Evolutionary conservation across 1,139 yeast genomes (phyloP).

Genomic region (Debaryomyces singareniensis): DNA sequence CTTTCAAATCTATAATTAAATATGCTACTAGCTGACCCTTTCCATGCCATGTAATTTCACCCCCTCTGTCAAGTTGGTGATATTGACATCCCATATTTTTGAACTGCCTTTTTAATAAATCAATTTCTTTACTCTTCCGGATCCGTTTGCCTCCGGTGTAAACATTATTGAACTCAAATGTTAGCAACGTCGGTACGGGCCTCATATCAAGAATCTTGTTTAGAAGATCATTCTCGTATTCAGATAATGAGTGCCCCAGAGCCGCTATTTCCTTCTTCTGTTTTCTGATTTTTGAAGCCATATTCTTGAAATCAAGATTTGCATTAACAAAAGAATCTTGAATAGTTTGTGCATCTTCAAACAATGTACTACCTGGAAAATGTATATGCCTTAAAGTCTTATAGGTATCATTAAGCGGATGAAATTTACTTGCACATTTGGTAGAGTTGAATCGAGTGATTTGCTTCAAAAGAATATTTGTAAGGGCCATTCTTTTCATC

Average conservation of each 20-base stretch:
- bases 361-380: conserved; percentile 49
- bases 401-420: conserved; percentile 28
- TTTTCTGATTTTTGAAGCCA: conserved; percentile 41
- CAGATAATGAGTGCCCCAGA: conserved; percentile 37
- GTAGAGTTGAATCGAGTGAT: conserved; percentile 6
- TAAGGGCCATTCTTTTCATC: too few relatives aligned
- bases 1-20: conserved; percentile 67
- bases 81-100: conserved; percentile 39
- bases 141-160: conserved; percentile 89
- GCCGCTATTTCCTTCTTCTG: conserved; percentile 29
- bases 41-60: conserved; percentile 95
- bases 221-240: conserved; percentile 41
- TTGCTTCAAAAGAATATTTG: neutral
- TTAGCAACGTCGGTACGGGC: conserved; percentile 59
- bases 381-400: conserved; percentile 55
- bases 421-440: conserved; percentile 17
- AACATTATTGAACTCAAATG: conserved; percentile 78
- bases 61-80: conserved; percentile 86
- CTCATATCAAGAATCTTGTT: conserved; percentile 43
- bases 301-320: conserved; percentile 55
- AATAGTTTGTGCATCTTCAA: conserved; percentile 51
- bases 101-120: conserved; percentile 30
- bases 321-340: conserved; percentile 60
- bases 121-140: conserved; percentile 37
- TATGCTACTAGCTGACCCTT: conserved; percentile 90